phyloP scores from a whole-genome alignment of 1,284 basidiomycete species.

The Baeospora myosura region DNA sequence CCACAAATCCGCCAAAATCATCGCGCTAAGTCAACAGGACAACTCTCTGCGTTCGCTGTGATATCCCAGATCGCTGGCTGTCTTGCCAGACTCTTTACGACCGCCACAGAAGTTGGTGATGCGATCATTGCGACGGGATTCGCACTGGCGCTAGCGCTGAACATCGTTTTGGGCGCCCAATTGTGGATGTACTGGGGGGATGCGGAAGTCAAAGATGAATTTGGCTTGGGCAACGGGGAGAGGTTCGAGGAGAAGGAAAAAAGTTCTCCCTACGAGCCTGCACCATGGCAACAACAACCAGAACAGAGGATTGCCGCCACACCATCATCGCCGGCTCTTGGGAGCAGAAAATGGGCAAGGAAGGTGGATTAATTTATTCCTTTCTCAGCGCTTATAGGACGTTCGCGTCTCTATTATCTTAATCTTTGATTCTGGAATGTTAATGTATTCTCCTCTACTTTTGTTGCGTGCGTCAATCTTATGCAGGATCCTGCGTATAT shows the following conservation, averaged over 20 bases:
- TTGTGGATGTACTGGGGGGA: conserved; percentile 79
- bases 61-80: conserved; percentile 79
- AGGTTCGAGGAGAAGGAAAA: conserved; percentile 12
- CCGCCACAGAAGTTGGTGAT: conserved; percentile 80
- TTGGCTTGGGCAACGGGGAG: conserved; percentile 20
- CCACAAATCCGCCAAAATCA: conserved; percentile 82
- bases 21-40: conserved; percentile 71
- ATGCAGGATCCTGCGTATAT: neutral
- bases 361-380: conserved; percentile 50
- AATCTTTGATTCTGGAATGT: neutral
- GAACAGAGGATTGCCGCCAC: conserved; percentile 28
- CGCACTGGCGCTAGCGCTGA: conserved; percentile 70
- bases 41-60: conserved; percentile 86
- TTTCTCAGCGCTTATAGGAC: neutral
- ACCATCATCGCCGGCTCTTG: conserved; percentile 31
- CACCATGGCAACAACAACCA: conserved; percentile 31
- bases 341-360: conserved; percentile 60
- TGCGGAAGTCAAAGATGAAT: conserved; percentile 32
- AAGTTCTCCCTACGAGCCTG: conserved; percentile 28
- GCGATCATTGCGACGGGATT: conserved; percentile 74
- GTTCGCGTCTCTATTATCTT: neutral
- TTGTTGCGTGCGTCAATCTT: neutral
- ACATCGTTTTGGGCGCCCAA: conserved; percentile 73
- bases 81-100: conserved; percentile 85
- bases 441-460: neutral